Evolutionary conservation across 78 protist genomes (phyloP), one percentile per base, ranked within the genome.

Genomic region (Cavenderia fasciculata): DNA sequence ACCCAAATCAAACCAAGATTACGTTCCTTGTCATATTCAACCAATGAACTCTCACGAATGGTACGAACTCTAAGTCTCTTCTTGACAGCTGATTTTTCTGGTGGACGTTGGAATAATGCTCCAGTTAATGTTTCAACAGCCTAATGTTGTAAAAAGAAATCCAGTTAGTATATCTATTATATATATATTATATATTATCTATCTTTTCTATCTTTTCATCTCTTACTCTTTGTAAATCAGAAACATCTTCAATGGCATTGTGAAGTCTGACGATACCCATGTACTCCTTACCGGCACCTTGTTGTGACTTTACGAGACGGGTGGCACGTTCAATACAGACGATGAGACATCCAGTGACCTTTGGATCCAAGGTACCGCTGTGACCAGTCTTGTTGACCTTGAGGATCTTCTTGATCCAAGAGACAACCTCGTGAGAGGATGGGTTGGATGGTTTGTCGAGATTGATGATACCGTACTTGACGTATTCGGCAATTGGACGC

Each of bases 361-460:
- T 95, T 43, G 99, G 99, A 92, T 99, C 99, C n/a, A 99, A 97
- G 1, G 99, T 99, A 33, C 99, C 99, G 25, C 92, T 33, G 91
- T 98, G 99, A 23, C 99, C 99, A 5, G 99, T 97, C 93, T 98
- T 98, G 41, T 98, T 98, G 2, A 98, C 98, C n/a, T 95, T 94
- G 33, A 98, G 71, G 44, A 98, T 98, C 2, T 94, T 72, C 74
- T 94, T 86, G 73, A 98, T 86, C 99, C 99, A 98, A 0, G 99
- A 98, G 14, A 99, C 99, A 18, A 99, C 99, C 85, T 99, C 99
- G 94, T 99, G 99, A 31, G 99, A 97, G 1, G 99, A 98, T 23
- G 99, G 99, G 71, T 98, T 99, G 14, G 99, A 97, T 2, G 99
- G 99, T 95, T 99, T 99, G 95, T 99, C 99, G 34, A 99, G 97